Evolutionary conservation across 2,329 filamentous ascomycete genomes (phyloP), one percentile per base, ranked within the genome.

Genomic region (Raffaelea albimanens): DNA sequence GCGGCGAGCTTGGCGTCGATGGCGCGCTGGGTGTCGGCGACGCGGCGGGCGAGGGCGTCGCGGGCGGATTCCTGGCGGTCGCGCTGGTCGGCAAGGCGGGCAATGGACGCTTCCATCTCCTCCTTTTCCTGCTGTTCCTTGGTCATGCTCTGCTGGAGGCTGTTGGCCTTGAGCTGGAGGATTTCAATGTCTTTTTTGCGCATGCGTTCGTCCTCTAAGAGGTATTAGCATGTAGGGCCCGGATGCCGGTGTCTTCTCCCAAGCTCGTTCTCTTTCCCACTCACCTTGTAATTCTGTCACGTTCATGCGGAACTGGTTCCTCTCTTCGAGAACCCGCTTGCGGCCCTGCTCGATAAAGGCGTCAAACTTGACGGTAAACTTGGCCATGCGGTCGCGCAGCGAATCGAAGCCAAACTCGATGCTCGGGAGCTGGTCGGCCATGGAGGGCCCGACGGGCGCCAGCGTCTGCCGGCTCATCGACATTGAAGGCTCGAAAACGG

Each of bases 371-470:
- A 80, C 76, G 0, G 86, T 96, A 63, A 98, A 98, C 53, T 86
- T 87, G 46, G 83, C 78, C 93, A 98, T 97, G 67, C 89, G 86
- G 59, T 91, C 88, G 67, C 91, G 90, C 61, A 98, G 69, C 57
- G 96, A 88, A 58, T 97, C 90, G 65, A 97, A 97, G 50, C 89
- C 89, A 64, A 98, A 97, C 66, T 95, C 89, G 65, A 95, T 86
- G 62, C 77, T 87, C 33, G 93, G 93, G 9, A 98, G 79, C 44
- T 80, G 80, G 62, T 89, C 85, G 39, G 66, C 72, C 7, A 87
- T 80, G 7, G 82, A 85, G 14, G 80, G 76, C 39, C 72, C 78
- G 42, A 71, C 68, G 38, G 79, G 71, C 25, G 76, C 71, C 53
- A 78, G 67, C 16, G 78, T 75, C 54, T 76, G 77, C 57, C 80